A percentile compares a stretch with the other conserved stretches of the same genome.
Conservation (phyloP, 768 basidiomycete species). For the Xerocomellus chrysenteron region DNA sequence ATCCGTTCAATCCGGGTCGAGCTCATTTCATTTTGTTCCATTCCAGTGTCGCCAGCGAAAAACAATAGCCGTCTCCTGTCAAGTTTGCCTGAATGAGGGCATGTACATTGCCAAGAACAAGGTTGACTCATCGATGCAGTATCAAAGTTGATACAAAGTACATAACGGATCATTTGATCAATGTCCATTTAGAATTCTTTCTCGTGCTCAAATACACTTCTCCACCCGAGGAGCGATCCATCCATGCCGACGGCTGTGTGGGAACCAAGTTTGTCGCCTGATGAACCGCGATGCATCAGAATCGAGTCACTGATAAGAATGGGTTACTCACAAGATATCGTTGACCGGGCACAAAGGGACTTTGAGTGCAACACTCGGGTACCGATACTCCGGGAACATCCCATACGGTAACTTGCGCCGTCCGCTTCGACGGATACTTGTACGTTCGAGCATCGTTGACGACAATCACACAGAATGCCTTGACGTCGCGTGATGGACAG, state of each 20-base stretch:
- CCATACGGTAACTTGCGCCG: constrained; percentile 83
- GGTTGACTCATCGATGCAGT: background rate
- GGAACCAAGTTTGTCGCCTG: constrained; percentile 68
- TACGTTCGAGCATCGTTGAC: constrained; percentile 61
- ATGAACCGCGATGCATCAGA: background rate
- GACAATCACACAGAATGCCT: constrained; percentile 71
- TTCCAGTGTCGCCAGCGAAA: background rate
- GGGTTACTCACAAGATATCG: constrained; percentile 57
- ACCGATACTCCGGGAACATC: constrained; percentile 56
- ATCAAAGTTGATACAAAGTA: background rate
- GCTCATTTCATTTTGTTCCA: constrained; percentile 21
- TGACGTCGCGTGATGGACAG: constrained; percentile 75
- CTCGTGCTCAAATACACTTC: constrained; percentile 72
- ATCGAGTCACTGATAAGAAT: background rate
- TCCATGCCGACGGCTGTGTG: constrained; percentile 69
- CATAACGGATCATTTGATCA: constrained; percentile 12
- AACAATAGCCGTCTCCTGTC: background rate
- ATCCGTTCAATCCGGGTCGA: constrained; percentile 46
- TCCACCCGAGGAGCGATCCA: constrained; percentile 53
- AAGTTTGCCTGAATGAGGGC: background rate
- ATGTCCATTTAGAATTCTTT: constrained; percentile 64
- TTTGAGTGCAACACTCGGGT: constrained; percentile 49
- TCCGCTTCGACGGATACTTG: constrained; percentile 52
- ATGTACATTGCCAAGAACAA: background rate
- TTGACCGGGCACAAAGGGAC: constrained; percentile 60